Evolutionary conservation across 2,329 filamentous ascomycete genomes (phyloP), one percentile per base, ranked within the genome.

Genomic region (Kalaharituber pfeilii): DNA sequence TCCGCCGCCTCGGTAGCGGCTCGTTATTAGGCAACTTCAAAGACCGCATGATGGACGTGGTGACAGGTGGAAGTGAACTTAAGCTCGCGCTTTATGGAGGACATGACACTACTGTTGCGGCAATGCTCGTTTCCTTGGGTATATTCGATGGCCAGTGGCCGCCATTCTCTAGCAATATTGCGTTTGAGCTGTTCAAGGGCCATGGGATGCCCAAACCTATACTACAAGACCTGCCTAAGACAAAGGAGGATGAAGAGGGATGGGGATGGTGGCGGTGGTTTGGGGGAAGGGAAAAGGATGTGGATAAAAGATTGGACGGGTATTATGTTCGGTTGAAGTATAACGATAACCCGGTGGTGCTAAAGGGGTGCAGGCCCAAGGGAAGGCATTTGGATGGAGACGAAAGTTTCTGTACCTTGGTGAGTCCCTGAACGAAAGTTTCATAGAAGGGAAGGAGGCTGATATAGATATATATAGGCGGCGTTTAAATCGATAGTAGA

Each of bases 401-500:
- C 62, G 81, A 87, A 62, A 84, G 79, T 25, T 89, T 96, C 65
- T 98, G 91, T 69, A 96, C 89, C 0, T 69, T 98, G 63, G 81
- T 84, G 72, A 68, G 78, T 69, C 22, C 15, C 36, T 22, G 22
- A 33, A 22, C 18, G 15, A 15, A 44, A 30, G 50, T 33, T 30
- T 20, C 15, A 39, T 50, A 25, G 25, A 28, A 55, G 26, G 11
- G 2, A 7, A 15, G 8, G 20, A 33, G 54, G 27, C 8, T 47
- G 28, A 29, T 36, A 61, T 52, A 57, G 27, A 49, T 56, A 52
- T 57, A 53, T 26, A 52, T 57, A 85, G 80, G 79, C 83, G 54
- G 86, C 89, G 0, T 98, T 98, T 74, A 96, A 96, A 69, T 73
- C 78, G 51, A 85, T 95, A 53, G 86, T 91, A 2, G 89, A 96